phyloP scores from a whole-genome alignment of 768 basidiomycete species.

The Lactarius quietus region DNA sequence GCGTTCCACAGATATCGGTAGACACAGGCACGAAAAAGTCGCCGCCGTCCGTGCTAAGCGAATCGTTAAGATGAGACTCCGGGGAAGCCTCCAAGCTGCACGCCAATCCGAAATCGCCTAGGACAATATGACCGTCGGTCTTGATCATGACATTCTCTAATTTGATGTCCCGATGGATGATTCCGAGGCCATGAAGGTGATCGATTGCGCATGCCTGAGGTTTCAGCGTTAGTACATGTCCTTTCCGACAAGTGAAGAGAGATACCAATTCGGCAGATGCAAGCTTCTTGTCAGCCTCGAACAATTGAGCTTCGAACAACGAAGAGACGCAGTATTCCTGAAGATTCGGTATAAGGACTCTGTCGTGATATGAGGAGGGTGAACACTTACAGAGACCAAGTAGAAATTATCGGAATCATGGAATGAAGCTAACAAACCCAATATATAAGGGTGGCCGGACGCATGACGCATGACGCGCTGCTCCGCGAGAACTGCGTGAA shows the following conservation, averaged over 20 bases:
- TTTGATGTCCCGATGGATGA: conserved; percentile 96
- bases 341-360: not conserved
- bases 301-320: conserved; percentile 15
- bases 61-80: not conserved
- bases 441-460: conserved; percentile 20
- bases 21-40: not conserved
- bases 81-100: conserved; percentile 9
- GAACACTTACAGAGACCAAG: conserved; percentile 28
- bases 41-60: not conserved
- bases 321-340: conserved; percentile 29
- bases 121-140: conserved; percentile 82
- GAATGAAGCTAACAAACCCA: conserved; percentile 30
- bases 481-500: conserved; percentile 13
- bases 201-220: conserved; percentile 56
- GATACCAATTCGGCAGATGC: conserved; percentile 39
- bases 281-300: conserved; percentile 27
- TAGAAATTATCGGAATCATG: conserved; percentile 28
- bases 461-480: conserved; percentile 17
- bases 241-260: not conserved
- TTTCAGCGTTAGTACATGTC: not conserved
- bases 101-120: conserved; percentile 78
- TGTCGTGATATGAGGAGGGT: not conserved
- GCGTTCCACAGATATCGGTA: conserved; percentile 18
- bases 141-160: conserved; percentile 92
- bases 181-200: conserved; percentile 85